phyloP scores from a whole-genome alignment of 192 early-diverging fungal species.

The Thoreauomyces humboldtii region DNA sequence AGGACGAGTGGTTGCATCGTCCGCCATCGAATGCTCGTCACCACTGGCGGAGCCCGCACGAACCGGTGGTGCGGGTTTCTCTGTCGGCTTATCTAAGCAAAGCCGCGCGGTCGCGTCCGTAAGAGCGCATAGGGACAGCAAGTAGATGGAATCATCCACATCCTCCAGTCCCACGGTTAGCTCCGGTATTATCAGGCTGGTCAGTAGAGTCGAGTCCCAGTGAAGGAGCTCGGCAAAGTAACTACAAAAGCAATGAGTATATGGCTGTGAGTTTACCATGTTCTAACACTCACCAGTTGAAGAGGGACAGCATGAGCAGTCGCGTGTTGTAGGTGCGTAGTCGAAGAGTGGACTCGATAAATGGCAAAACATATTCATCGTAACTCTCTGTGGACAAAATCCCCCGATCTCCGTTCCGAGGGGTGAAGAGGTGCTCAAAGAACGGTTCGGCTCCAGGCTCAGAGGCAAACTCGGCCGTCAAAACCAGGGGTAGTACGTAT shows the following conservation, averaged over 20 bases:
- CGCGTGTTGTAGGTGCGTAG: conserved; percentile 11
- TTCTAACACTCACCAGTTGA: conserved; percentile 7
- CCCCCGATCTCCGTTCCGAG: background rate
- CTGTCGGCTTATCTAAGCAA: background rate
- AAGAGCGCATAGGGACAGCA: conserved; percentile 15
- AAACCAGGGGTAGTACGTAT: conserved; percentile 36
- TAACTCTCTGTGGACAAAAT: conserved; percentile 26
- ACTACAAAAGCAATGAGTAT: background rate
- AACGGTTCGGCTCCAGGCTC: conserved; percentile 37
- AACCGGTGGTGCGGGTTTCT: no score
- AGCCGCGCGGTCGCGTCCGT: background rate
- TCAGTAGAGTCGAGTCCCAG: conserved; percentile 11
- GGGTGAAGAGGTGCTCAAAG: conserved; percentile 30
- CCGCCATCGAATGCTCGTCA: no score
- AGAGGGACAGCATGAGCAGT: conserved; percentile 17
- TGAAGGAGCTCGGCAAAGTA: conserved; percentile 14
- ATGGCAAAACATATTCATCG: conserved; percentile 30
- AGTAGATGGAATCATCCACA: conserved; percentile 3
- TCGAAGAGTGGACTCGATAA: conserved; percentile 27
- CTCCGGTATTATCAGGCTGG: conserved; percentile 18
- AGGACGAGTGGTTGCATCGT: no score
- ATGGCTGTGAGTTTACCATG: background rate
- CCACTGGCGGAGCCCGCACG: no score
- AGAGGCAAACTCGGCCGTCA: conserved; percentile 24
- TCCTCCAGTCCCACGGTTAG: conserved; percentile 19